A percentile compares a stretch with the other conserved stretches of the same genome.
These are phyloP conservation scores for Sicyos baderoa DNA, from an alignment of 306 rosid genomes.

Conservation along the genomic window DNA sequence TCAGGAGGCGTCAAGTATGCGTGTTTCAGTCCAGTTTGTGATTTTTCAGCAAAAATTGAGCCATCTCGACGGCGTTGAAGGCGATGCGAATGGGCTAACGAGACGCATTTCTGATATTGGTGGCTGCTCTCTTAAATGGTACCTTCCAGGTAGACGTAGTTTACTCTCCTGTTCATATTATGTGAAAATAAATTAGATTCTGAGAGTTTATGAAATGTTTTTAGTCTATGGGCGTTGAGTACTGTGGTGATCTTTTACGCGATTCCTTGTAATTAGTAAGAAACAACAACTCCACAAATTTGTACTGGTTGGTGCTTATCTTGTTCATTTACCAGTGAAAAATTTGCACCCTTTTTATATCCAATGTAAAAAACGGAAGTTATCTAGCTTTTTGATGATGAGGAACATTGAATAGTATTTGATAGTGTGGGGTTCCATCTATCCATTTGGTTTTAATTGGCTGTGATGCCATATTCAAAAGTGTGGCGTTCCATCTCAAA, in stretches of 20 bases:
- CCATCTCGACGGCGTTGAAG: constrained; percentile 42
- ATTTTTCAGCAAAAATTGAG: constrained; percentile 54
- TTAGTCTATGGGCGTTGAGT: not conserved
- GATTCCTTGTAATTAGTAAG: not conserved
- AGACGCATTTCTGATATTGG: constrained; percentile 50
- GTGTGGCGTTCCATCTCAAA: no score
- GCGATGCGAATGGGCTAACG: constrained; percentile 39
- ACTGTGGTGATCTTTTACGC: constrained; percentile 9
- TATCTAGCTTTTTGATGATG: no score
- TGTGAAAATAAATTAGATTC: not conserved
- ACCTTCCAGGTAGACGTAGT: constrained; percentile 51
- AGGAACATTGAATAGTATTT: no score
- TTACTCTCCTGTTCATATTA: constrained; percentile 5
- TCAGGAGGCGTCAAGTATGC: constrained; percentile 60
- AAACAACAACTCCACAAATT: not conserved
- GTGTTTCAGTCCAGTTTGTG: constrained; percentile 63
- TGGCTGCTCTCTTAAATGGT: constrained; percentile 57
- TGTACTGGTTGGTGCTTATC: not conserved
- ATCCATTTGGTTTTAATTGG: no score
- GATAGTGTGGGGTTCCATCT: no score
- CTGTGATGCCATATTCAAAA: no score
- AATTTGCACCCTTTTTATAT: no score
- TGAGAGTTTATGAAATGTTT: not conserved
- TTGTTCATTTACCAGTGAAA: no score
- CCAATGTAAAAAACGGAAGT: no score